Evolutionary conservation across 1,284 basidiomycete genomes (phyloP).

Genomic region (Cryptococcus depauperatus): DNA sequence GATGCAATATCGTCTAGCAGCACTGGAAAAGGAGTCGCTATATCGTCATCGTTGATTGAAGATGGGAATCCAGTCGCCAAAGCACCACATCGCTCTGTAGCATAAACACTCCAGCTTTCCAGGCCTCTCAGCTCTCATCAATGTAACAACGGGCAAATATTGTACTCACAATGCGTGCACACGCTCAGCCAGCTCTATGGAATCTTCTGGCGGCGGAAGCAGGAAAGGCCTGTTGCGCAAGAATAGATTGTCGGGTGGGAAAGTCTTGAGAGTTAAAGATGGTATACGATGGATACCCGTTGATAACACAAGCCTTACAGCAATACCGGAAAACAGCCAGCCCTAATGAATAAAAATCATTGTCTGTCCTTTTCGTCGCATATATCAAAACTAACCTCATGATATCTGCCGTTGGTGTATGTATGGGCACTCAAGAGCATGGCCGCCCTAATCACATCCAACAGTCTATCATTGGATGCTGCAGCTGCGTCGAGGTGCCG

Average conservation of each 20-base stretch:
- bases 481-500: slow-evolving; percentile 30
- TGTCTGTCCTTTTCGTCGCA: not conserved
- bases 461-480: slow-evolving; percentile 31
- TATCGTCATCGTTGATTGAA: slow-evolving; percentile 31
- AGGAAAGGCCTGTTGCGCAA: slow-evolving; percentile 28
- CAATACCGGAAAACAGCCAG: slow-evolving; percentile 32
- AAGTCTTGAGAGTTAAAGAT: slow-evolving; percentile 21
- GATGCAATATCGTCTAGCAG: slow-evolving; percentile 30
- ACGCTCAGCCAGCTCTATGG: slow-evolving; percentile 37
- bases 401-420: slow-evolving; percentile 35
- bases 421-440: slow-evolving; percentile 36
- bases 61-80: slow-evolving; percentile 35
- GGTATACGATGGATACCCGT: slow-evolving; percentile 38
- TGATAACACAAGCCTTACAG: slow-evolving; percentile 31
- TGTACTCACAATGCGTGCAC: slow-evolving; percentile 36
- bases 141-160: not conserved
- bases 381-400: slow-evolving; percentile 21
- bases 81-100: slow-evolving; percentile 33
- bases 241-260: slow-evolving; percentile 23
- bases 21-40: slow-evolving; percentile 35
- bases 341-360: slow-evolving; percentile 15
- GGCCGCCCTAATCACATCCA: slow-evolving; percentile 35
- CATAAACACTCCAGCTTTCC: slow-evolving; percentile 33
- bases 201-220: slow-evolving; percentile 35
- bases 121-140: not conserved